phyloP scores from a whole-genome alignment of 306 rosid genomes.

The Sicyos baderoa region DNA sequence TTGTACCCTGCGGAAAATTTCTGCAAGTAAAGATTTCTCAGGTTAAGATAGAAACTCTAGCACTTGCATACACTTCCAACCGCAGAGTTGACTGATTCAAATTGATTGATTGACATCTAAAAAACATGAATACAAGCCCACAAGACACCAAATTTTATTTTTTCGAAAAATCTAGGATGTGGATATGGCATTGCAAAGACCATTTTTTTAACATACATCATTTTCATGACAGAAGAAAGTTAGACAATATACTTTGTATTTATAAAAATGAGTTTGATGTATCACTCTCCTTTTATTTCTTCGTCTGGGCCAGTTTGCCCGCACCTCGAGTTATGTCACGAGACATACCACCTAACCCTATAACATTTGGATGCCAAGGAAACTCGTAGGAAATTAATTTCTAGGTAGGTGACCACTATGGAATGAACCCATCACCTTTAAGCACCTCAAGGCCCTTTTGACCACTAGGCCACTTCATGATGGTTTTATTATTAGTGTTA shows the following conservation, averaged over 20 bases:
- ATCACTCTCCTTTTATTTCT: no score
- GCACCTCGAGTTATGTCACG: no score
- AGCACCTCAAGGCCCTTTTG: no score
- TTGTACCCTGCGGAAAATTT: conserved; percentile 96
- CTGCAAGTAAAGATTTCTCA: conserved; percentile 36
- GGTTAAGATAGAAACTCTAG: neutral
- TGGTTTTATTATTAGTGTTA: neutral
- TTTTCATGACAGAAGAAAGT: neutral
- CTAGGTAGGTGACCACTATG: no score
- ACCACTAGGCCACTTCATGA: no score
- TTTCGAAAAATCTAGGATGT: neutral
- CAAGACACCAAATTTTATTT: neutral
- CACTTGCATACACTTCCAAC: neutral
- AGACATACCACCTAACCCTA: no score
- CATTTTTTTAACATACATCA: neutral
- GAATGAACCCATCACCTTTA: no score
- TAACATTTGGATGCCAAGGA: no score
- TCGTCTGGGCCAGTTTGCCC: no score
- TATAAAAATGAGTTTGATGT: neutral
- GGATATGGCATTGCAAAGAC: neutral
- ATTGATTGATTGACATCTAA: neutral
- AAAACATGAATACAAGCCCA: neutral
- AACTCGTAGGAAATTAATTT: no score
- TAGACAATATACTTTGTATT: neutral
- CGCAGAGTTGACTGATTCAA: neutral